Evolutionary conservation across 1,284 basidiomycete genomes (phyloP).

Genomic region (Chondrostereum purpureum): DNA sequence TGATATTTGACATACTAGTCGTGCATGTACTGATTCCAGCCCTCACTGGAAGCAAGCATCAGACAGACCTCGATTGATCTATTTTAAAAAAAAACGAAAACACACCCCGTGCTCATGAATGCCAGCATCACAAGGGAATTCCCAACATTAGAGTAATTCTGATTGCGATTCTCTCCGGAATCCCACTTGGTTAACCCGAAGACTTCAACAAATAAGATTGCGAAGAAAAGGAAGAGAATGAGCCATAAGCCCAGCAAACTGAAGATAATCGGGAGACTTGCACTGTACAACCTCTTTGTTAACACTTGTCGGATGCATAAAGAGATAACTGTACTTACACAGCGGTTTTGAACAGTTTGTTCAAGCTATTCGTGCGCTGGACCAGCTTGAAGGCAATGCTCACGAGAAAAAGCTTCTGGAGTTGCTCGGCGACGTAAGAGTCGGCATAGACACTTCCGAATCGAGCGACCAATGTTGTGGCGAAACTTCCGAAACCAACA

Average conservation of each 20-base stretch:
- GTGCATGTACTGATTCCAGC: constrained; percentile 95
- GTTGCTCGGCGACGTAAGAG: constrained; percentile 55
- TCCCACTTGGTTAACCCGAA: constrained; percentile 92
- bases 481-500: constrained; percentile 77
- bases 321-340: constrained; percentile 49
- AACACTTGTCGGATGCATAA: too few species aligned
- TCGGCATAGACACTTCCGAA: constrained; percentile 34
- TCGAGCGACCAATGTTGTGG: constrained; percentile 76
- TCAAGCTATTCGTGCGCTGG: constrained; percentile 83
- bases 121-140: constrained; percentile 83
- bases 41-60: constrained; percentile 52
- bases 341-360: constrained; percentile 96
- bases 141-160: constrained; percentile 82
- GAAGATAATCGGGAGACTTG: constrained; percentile 83
- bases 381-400: constrained; percentile 93
- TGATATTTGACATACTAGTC: constrained; percentile 60
- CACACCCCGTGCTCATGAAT: constrained; percentile 71
- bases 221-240: constrained; percentile 89
- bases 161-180: constrained; percentile 60
- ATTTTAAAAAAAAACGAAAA: constrained; percentile 14
- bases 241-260: constrained; percentile 89
- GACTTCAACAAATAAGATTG: constrained; percentile 85
- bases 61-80: constrained; percentile 6
- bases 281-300: constrained; percentile 39
- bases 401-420: constrained; percentile 94